These are phyloP conservation scores for Cordyceps tenuipes DNA, from an alignment of 2,329 filamentous ascomycete species.

Conservation along the genomic window DNA sequence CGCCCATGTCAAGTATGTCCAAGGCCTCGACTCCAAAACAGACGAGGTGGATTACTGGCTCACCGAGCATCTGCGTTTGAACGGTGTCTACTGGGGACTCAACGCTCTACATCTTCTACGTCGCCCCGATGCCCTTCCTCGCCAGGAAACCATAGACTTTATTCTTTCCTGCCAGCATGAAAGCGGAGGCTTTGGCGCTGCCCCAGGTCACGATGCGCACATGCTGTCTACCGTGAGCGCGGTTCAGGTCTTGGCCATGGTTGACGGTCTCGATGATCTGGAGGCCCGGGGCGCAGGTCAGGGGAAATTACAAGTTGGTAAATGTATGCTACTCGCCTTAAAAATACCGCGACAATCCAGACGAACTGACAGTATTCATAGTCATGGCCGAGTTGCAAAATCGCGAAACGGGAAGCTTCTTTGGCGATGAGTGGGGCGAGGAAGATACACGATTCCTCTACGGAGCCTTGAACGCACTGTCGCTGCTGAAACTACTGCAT, in stretches of 20 bases:
- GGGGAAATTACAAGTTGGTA: slow-evolving; percentile 60
- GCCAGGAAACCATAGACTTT: slow-evolving; percentile 76
- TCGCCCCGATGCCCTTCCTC: slow-evolving; percentile 71
- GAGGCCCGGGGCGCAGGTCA: slow-evolving; percentile 58
- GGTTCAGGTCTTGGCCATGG: slow-evolving; percentile 81
- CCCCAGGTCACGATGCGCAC: slow-evolving; percentile 89
- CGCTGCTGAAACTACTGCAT: slow-evolving; percentile 65
- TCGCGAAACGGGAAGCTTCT: slow-evolving; percentile 72
- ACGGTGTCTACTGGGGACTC: slow-evolving; percentile 94
- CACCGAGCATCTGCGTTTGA: slow-evolving; percentile 91
- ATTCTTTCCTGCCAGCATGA: slow-evolving; percentile 91
- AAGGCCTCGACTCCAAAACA: slow-evolving; percentile 81
- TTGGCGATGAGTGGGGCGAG: slow-evolving; percentile 94
- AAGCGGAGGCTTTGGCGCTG: slow-evolving; percentile 85
- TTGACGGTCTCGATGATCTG: slow-evolving; percentile 77
- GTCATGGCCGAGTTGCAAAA: slow-evolving; percentile 81
- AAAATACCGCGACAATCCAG: background rate
- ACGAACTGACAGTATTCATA: slow-evolving; percentile 23
- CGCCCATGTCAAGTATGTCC: slow-evolving; percentile 82
- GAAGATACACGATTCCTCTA: slow-evolving; percentile 93
- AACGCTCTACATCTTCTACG: slow-evolving; percentile 79
- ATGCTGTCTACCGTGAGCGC: slow-evolving; percentile 95
- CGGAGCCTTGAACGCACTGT: slow-evolving; percentile 80
- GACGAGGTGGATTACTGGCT: slow-evolving; percentile 97
- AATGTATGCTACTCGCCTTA: slow-evolving; percentile 52